phyloP scores from a whole-genome alignment of 768 basidiomycete genomes.

The Mycena leptocephala region DNA sequence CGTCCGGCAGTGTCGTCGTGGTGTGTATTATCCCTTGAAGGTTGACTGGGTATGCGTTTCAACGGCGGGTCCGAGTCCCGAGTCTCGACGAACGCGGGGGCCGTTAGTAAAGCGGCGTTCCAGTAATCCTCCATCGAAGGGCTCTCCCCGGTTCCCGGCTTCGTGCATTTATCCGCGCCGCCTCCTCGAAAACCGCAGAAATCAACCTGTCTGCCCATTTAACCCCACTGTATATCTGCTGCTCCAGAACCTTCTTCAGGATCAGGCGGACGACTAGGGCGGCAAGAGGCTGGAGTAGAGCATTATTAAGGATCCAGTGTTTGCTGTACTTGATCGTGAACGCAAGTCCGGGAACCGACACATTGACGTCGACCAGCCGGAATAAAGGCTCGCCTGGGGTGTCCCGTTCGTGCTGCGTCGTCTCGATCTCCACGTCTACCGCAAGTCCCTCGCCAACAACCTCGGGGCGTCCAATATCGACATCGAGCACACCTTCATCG shows the following conservation, averaged over 20 bases:
- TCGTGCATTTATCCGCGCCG: constrained; percentile 25
- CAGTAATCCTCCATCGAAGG: constrained; percentile 46
- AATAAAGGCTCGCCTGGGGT: constrained; percentile 45
- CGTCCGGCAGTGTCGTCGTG: constrained; percentile 36
- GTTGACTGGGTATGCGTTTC: constrained; percentile 42
- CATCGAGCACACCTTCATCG: constrained; percentile 56
- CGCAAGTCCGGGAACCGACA: constrained; percentile 45
- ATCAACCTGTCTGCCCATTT: constrained; percentile 47
- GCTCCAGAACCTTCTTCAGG: constrained; percentile 45
- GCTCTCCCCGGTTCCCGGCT: constrained; percentile 24
- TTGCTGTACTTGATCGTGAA: constrained; percentile 53
- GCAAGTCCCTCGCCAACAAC: constrained; percentile 43
- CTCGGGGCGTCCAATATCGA: constrained; percentile 47
- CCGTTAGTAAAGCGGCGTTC: constrained; percentile 44
- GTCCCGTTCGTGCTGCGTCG: constrained; percentile 35
- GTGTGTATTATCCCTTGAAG: constrained; percentile 47
- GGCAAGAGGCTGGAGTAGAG: constrained; percentile 53
- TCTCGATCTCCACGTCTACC: constrained; percentile 51
- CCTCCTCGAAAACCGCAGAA: constrained; percentile 44
- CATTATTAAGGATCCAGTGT: constrained; percentile 59
- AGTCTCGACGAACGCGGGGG: constrained; percentile 36
- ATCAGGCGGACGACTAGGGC: constrained; percentile 49
- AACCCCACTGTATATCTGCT: constrained; percentile 44
- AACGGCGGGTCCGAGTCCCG: neutral
- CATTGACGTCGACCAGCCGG: constrained; percentile 49